Conservation (phyloP, 805 yeast genomes). For the Metschnikowia aberdeeniae region DNA sequence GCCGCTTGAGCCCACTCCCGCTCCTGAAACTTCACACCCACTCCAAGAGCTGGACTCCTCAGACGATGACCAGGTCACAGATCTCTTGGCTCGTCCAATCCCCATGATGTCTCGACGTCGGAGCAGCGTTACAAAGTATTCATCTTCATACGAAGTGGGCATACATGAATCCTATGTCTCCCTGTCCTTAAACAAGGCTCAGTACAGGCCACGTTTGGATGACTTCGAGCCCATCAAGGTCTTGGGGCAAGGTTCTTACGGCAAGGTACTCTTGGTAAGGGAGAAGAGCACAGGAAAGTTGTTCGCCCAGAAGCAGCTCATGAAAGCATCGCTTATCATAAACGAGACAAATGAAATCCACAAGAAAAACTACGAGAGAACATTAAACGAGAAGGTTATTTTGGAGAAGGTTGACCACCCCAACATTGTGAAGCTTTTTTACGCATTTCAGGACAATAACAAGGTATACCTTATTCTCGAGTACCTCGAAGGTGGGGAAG, state of each 20-base stretch:
- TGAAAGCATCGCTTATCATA: conserved; percentile 75
- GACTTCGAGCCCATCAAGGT: conserved; percentile 77
- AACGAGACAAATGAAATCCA: conserved; percentile 23
- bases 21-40: background rate
- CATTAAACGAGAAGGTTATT: conserved; percentile 75
- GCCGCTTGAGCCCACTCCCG: conserved; percentile 5
- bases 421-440: conserved; percentile 74
- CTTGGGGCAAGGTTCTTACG: conserved; percentile 84
- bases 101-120: conserved; percentile 15
- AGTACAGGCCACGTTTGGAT: conserved; percentile 18
- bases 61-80: conserved; percentile 16
- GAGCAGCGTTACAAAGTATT: conserved; percentile 17
- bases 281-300: conserved; percentile 58
- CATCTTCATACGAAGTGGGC: conserved; percentile 33
- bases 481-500: conserved; percentile 86
- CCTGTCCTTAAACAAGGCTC: conserved; percentile 17
- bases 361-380: conserved; percentile 53
- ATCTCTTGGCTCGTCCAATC: conserved; percentile 14
- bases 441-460: conserved; percentile 77
- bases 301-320: conserved; percentile 83
- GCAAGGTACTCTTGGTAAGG: conserved; percentile 75
- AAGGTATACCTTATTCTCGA: conserved; percentile 74
- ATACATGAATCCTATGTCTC: conserved; percentile 30
- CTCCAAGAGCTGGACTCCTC: conserved; percentile 10
- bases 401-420: conserved; percentile 66